A percentile compares a stretch with the other conserved stretches of the same genome.
These are phyloP conservation scores for Candida peoriensis DNA, from an alignment of 805 yeast genomes.

Conservation along the genomic window DNA sequence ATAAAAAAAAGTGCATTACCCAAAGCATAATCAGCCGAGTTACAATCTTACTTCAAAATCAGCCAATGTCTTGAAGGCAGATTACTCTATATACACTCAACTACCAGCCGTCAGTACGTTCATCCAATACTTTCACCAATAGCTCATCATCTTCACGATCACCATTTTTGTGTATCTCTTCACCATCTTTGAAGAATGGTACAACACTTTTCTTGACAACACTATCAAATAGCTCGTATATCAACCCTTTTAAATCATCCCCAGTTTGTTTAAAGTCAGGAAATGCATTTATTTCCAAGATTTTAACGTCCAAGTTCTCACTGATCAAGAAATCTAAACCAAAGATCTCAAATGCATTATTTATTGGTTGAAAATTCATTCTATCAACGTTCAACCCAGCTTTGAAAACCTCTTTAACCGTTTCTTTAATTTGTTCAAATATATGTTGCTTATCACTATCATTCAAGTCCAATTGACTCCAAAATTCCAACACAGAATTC, in stretches of 20 bases:
- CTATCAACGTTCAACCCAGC: constrained; percentile 82
- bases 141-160: constrained; percentile 4
- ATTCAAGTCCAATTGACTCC: constrained; percentile 42
- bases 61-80: no score
- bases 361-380: constrained; percentile 77
- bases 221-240: constrained; percentile 60
- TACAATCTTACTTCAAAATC: no score
- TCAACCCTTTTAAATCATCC: constrained; percentile 56
- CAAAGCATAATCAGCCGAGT: no score
- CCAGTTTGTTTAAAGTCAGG: constrained; percentile 99
- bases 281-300: constrained; percentile 86
- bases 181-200: constrained; percentile 51
- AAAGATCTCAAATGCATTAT: constrained; percentile 78
- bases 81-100: no score
- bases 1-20: no score
- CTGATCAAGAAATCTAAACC: constrained; percentile 87
- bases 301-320: constrained; percentile 43
- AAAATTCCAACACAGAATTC: constrained; percentile 59
- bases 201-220: constrained; percentile 43
- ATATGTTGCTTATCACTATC: constrained; percentile 35
- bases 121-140: neutral
- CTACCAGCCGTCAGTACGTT: no score
- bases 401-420: constrained; percentile 64
- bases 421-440: constrained; percentile 49
- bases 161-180: no score